These are phyloP conservation scores for Talaromyces sp. DNA, from an alignment of 2,329 filamentous ascomycete genomes.

Conservation along the genomic window DNA sequence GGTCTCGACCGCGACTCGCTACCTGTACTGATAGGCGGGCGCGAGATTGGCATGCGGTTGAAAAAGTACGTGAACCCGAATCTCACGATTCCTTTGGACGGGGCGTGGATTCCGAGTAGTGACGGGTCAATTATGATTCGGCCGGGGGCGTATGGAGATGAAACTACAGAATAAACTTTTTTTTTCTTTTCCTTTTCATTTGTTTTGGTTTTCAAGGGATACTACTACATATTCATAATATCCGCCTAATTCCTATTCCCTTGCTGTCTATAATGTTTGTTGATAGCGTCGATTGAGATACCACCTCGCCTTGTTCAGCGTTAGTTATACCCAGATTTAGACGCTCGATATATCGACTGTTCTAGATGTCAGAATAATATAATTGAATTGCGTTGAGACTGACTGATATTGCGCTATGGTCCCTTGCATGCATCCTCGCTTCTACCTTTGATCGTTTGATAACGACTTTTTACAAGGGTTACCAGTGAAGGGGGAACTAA, in stretches of 20 bases:
- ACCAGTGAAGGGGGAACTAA: background rate
- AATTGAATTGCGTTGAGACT: background rate
- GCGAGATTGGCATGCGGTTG: constrained; percentile 34
- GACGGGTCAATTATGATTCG: constrained; percentile 9
- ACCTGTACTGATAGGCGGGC: constrained; percentile 36
- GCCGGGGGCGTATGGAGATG: constrained; percentile 5
- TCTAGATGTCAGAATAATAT: background rate
- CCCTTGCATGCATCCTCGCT: too few species aligned
- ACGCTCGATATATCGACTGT: background rate
- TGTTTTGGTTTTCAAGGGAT: background rate
- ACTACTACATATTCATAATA: background rate
- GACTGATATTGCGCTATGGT: too few species aligned
- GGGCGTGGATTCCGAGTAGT: constrained; percentile 39
- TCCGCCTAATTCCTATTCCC: background rate
- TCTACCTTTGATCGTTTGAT: too few species aligned
- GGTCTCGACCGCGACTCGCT: constrained; percentile 41
- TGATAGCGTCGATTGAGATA: background rate
- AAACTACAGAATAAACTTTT: background rate
- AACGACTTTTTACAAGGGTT: background rate
- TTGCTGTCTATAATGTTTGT: background rate
- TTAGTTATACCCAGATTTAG: background rate
- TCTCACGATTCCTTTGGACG: constrained; percentile 40
- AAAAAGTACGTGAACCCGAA: constrained; percentile 47
- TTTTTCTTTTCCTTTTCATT: background rate
- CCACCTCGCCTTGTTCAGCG: background rate